Conservation (phyloP, 2,329 filamentous ascomycete species). For the Trichoderma sp. region DNA sequence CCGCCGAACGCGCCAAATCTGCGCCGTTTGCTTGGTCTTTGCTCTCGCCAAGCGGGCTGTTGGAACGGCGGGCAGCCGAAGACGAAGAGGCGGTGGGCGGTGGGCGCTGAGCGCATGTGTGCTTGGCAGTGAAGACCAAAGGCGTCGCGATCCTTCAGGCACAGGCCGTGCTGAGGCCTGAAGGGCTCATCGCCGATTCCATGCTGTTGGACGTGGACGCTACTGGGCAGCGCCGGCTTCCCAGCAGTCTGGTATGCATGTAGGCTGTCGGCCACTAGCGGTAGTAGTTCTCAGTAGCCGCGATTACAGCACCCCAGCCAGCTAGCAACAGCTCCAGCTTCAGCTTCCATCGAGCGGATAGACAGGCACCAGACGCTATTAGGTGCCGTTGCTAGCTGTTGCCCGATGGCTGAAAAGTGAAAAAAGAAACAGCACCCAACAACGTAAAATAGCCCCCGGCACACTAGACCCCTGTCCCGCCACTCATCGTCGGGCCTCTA, state of each 20-base stretch:
- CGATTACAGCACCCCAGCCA: neutral
- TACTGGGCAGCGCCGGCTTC: neutral
- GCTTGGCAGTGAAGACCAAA: neutral
- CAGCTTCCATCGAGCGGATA: neutral
- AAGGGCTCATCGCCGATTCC: neutral
- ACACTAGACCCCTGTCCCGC: conserved; percentile 5
- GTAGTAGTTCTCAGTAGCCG: too few species aligned
- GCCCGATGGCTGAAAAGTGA: neutral
- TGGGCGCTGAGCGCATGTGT: neutral
- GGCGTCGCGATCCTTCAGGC: neutral
- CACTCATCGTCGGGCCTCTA: conserved; percentile 1
- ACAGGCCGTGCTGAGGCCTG: neutral
- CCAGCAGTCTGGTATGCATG: neutral
- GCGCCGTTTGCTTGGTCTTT: neutral
- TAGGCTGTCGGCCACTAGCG: neutral
- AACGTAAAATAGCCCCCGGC: neutral
- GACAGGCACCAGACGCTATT: neutral
- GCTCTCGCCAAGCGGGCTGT: conserved; percentile 3
- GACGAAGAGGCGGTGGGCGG: conserved; percentile 14
- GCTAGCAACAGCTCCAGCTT: neutral
- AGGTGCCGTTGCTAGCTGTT: neutral
- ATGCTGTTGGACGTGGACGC: neutral
- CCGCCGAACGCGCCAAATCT: neutral
- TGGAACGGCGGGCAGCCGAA: conserved; percentile 13
- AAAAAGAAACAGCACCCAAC: neutral